Evolutionary conservation across 352 stramenopile species (phyloP), one percentile per base, ranked within the genome.

Genomic region (Phytopythium cucurbitacearum): DNA sequence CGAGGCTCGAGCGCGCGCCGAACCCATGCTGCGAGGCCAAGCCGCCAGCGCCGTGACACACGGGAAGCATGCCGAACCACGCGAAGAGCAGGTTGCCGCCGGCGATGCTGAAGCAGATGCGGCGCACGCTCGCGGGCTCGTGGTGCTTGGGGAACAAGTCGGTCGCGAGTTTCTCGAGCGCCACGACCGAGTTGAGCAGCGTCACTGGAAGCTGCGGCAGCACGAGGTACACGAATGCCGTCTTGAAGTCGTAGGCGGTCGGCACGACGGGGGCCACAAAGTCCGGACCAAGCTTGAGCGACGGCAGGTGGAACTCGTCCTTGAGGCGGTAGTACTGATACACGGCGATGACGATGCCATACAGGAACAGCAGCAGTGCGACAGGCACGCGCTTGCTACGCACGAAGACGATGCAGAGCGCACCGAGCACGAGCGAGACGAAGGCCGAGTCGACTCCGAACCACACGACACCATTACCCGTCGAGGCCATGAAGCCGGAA

Each of bases 11-110:
- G 39, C 89, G 76, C 2, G 94, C 94, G 13, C 94, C 94, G 43
- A 98, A 96, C 34, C 85, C 68, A 73, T 97, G 83, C 65, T 98
- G 93, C 34, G 87, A 94, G 7, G 91, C 91, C 45, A 98, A 72
- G 10, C 93, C 93, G 13, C 93, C 93, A 7, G 91, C 88, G 35
- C 93, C 93, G 62, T 98, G 93, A 65, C 93, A 98, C 59, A 95
- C 90, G 4, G 93, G 91, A 69, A 98, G 89, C 62, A 84, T 86
- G 8, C 93, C 93, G 49, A 98, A 87, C 66, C 85, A 95, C 48
- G 76, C 80, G 38, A 96, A 83, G 2, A 96, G 48, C 7, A 97
- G 59, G 62, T 98, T 97, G 51, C 80, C 80, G 11, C 67, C 49
- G 4, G 73, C 78, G 55, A 91, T 73, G 46, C 65, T 83, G 48